These are phyloP conservation scores for Candida sp. DNA, from an alignment of 1,139 yeast species.

Conservation along the genomic window DNA sequence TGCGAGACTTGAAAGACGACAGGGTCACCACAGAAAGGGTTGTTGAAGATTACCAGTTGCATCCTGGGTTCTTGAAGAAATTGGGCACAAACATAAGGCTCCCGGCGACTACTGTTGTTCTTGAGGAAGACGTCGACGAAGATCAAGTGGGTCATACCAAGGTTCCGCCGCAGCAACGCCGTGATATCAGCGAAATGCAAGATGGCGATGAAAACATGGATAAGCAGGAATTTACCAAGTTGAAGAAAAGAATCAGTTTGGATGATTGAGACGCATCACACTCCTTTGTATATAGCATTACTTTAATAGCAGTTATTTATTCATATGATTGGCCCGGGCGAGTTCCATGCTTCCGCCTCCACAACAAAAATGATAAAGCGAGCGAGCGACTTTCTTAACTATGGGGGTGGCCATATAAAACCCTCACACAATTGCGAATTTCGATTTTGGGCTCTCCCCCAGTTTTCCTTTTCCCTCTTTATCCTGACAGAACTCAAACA, in stretches of 20 bases:
- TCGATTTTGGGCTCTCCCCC: not conserved
- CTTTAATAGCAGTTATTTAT: not conserved
- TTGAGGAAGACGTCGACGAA: slow-evolving; percentile 38
- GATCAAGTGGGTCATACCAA: slow-evolving; percentile 34
- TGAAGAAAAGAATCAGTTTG: slow-evolving; percentile 28
- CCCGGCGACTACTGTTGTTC: slow-evolving; percentile 32
- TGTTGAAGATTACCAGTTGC: slow-evolving; percentile 34
- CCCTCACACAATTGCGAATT: not conserved
- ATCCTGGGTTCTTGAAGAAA: slow-evolving; percentile 26
- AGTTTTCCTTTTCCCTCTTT: not conserved
- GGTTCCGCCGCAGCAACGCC: slow-evolving; percentile 2
- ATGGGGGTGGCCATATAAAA: no score
- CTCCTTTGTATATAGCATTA: slow-evolving; percentile 3
- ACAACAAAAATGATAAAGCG: no score
- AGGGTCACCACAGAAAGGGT: slow-evolving; percentile 25
- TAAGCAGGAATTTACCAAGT: slow-evolving; percentile 18
- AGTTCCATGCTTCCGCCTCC: slow-evolving; percentile 1
- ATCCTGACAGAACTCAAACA: no score
- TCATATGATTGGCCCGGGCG: not conserved
- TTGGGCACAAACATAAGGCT: slow-evolving; percentile 37
- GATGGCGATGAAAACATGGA: slow-evolving; percentile 20
- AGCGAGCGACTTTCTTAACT: no score
- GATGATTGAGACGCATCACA: slow-evolving; percentile 14
- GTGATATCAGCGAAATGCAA: slow-evolving; percentile 1
- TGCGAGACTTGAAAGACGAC: slow-evolving; percentile 39